These are phyloP conservation scores for Adansonia digitata DNA, from an alignment of 345 rosid species.

Conservation along the genomic window DNA sequence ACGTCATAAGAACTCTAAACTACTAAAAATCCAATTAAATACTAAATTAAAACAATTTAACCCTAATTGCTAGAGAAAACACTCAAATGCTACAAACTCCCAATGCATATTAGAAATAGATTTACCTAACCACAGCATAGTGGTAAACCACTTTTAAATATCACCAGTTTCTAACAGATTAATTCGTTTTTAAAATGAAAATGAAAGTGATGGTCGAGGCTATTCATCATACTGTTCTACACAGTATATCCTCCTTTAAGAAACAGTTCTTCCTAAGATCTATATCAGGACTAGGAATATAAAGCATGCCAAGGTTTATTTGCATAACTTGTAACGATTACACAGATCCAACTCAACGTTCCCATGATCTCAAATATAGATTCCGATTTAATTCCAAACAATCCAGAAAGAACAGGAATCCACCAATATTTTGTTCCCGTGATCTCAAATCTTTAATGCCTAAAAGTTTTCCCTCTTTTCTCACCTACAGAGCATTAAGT, in stretches of 20 bases:
- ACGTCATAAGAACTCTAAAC: not conserved
- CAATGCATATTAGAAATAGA: not conserved
- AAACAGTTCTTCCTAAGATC: not conserved
- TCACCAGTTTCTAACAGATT: not conserved
- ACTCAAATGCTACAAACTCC: not conserved
- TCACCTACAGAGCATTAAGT: not conserved
- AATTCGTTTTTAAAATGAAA: not conserved
- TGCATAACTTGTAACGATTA: not conserved
- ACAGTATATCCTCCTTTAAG: not conserved
- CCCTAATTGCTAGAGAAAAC: not conserved
- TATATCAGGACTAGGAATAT: not conserved
- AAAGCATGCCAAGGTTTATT: not conserved
- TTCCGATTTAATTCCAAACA: not conserved
- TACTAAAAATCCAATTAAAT: not conserved
- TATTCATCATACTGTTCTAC: not conserved
- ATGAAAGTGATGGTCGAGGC: not conserved
- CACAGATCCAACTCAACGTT: not conserved
- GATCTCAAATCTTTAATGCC: not conserved
- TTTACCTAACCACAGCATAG: not conserved
- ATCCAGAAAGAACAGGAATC: not conserved
- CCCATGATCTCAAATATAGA: too few relatives aligned
- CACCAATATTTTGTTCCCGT: not conserved
- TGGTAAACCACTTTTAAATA: not conserved
- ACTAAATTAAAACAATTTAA: not conserved
- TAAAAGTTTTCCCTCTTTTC: not conserved